These are phyloP conservation scores for Syzygium grande DNA, from an alignment of 345 rosid genomes.

Conservation along the genomic window DNA sequence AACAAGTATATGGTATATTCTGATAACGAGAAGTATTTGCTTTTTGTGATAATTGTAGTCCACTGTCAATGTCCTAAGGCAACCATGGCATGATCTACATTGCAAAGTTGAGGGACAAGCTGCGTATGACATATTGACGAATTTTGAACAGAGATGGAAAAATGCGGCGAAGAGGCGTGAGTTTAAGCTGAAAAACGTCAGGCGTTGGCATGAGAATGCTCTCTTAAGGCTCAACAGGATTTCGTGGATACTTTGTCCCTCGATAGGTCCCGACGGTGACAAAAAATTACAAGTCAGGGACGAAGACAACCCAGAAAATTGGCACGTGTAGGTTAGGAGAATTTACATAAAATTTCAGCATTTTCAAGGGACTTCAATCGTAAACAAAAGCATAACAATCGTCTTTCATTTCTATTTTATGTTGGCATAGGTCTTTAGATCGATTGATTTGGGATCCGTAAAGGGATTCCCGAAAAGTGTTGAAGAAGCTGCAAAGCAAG, in stretches of 20 bases:
- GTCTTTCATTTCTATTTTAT: no score
- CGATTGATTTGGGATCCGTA: slow-evolving; percentile 65
- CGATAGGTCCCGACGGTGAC: slow-evolving; percentile 26
- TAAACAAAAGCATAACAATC: accelerated
- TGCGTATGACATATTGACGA: slow-evolving; percentile 44
- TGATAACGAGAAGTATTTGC: no score
- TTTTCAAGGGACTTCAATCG: background rate
- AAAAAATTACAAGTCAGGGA: slow-evolving; percentile 11
- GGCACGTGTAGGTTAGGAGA: slow-evolving; percentile 42
- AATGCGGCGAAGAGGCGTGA: slow-evolving; percentile 40
- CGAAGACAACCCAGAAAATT: slow-evolving; percentile 43
- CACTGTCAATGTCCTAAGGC: slow-evolving; percentile 9
- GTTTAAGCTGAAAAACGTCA: slow-evolving; percentile 40
- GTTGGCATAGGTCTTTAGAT: slow-evolving; percentile 41
- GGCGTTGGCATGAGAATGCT: slow-evolving; percentile 37
- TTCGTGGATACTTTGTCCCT: slow-evolving; percentile 47
- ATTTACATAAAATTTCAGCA: accelerated
- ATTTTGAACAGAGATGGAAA: slow-evolving; percentile 54
- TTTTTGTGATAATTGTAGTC: slow-evolving; percentile 10
- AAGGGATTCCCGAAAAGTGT: slow-evolving; percentile 43
- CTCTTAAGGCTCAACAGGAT: slow-evolving; percentile 40
- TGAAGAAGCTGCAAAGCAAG: slow-evolving; percentile 42
- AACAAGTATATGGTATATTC: background rate
- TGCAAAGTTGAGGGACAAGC: slow-evolving; percentile 72
- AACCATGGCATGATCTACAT: slow-evolving; percentile 71